phyloP scores from a whole-genome alignment of 1,284 basidiomycete species.

The Vanrija sp. region DNA sequence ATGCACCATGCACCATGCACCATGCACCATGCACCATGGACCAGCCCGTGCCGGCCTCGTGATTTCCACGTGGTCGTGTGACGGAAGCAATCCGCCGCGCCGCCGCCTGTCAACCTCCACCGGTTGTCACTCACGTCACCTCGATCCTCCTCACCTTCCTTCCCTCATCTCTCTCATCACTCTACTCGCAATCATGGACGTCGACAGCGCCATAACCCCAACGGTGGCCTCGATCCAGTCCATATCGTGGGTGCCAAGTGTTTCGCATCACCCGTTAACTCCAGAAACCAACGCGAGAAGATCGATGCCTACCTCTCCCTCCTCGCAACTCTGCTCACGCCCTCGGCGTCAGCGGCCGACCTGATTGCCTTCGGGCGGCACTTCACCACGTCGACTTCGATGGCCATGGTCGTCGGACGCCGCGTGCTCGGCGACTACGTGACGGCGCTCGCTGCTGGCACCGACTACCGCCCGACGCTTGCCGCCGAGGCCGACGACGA shows the following conservation, averaged over 20 bases:
- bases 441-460: conserved; percentile 30
- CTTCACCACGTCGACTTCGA: conserved; percentile 36
- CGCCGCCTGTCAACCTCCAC: too few species aligned
- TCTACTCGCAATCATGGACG: conserved; percentile 10
- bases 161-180: background rate
- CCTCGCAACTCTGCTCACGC: conserved; percentile 45
- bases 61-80: too few species aligned
- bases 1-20: too few species aligned
- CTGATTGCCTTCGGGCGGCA: conserved; percentile 36
- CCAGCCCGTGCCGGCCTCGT: too few species aligned
- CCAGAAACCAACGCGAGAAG: conserved; percentile 68
- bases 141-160: background rate
- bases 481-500: conserved; percentile 20
- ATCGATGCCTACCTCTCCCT: conserved; percentile 61
- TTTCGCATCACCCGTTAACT: background rate
- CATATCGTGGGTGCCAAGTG: conserved; percentile 6
- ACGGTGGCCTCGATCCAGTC: conserved; percentile 5
- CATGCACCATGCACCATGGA: too few species aligned
- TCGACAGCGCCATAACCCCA: conserved; percentile 12
- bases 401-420: conserved; percentile 43
- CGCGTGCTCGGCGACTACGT: conserved; percentile 39
- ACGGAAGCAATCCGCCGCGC: too few species aligned
- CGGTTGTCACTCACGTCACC: background rate
- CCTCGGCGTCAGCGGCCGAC: conserved; percentile 57
- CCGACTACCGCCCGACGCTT: background rate